Evolutionary conservation across 2,329 filamentous ascomycete species (phyloP).

Genomic region (Grosmannia clavigera): DNA sequence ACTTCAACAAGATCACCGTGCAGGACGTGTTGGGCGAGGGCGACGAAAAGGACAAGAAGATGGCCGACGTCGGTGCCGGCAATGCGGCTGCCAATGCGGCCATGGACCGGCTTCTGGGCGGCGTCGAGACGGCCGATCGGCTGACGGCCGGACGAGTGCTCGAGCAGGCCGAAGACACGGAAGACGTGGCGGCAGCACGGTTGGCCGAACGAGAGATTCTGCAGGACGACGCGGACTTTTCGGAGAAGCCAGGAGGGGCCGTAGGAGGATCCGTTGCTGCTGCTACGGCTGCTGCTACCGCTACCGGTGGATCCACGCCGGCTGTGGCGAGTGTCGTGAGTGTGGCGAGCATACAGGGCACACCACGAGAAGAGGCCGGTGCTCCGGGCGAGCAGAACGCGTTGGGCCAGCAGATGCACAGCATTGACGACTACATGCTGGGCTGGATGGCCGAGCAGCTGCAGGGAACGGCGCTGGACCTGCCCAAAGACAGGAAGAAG

Average conservation of each 20-base stretch:
- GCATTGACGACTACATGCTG: constrained; percentile 67
- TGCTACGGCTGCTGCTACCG: constrained; percentile 23
- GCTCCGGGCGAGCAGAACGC: constrained; percentile 37
- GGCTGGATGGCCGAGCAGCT: constrained; percentile 51
- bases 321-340: not conserved
- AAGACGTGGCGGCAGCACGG: constrained; percentile 80
- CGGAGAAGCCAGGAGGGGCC: constrained; percentile 39
- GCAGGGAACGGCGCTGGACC: constrained; percentile 45
- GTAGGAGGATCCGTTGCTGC: too few relatives aligned
- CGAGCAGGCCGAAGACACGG: constrained; percentile 81
- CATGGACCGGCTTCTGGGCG: constrained; percentile 73
- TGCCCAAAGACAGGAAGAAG: constrained; percentile 54
- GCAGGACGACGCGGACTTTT: constrained; percentile 76
- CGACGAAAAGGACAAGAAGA: constrained; percentile 15
- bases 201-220: constrained; percentile 81
- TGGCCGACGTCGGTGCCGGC: constrained; percentile 60
- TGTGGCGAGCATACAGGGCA: not conserved
- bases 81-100: constrained; percentile 39
- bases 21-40: constrained; percentile 44
- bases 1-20: constrained; percentile 69
- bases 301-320: not conserved
- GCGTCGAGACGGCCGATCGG: constrained; percentile 47
- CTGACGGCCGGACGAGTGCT: constrained; percentile 58
- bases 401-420: constrained; percentile 43
- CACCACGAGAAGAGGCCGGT: not conserved